Base-by-base conservation (phyloP, 2,329 filamentous ascomycete genomes). In the Sclerotinia minor region DNA sequence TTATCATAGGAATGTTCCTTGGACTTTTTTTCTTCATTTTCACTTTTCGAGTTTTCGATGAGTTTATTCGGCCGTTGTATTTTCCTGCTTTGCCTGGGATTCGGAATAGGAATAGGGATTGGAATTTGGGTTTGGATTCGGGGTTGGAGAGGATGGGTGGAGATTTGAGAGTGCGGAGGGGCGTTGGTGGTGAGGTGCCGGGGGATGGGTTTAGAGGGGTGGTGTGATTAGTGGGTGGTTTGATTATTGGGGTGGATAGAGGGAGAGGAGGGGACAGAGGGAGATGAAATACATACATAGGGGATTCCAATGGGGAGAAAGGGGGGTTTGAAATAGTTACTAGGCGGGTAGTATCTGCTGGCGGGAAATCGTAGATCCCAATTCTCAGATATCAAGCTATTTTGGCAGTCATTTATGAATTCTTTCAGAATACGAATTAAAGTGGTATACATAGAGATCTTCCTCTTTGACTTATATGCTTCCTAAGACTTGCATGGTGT, bases 31-130 rank as follows among this genome's bases (percentile, higher is more conserved):
- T 50, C 32, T 61, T 61, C 24, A 5, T 50, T 8, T 35, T 38
- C 17, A 61, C 59, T n/a, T 45, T 50, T n/a, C n/a, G n/a, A 13
- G 8, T 61, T 9, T 61, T 61, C 15, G 59, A 61, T 26, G 21
- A 17, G 26, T 11, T 38, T n/a, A 38, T 61, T n/a, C 59, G 59
- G 38, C 59, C 59, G 26, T n/a, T 4, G 24, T 50, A 26, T n/a
- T 50, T 50, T 8, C 21, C 59, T 26, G 13, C 29, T 7, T 45
- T 61, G n/a, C 59, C 59, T 38, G 38, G 59, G 15, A 17, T 50
- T 7, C 21, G 21, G 32, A 24, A n/a, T 38, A 55, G 35, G 35
- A 35, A 35, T 32, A 6, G 3, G 29, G 29, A 32, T 32, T 3
- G 3, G 29, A 6, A 32, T 32, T 3, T 32, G 29, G 29, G 29